Conservation (phyloP, 352 stramenopile species). For the Peronospora destructor region DNA sequence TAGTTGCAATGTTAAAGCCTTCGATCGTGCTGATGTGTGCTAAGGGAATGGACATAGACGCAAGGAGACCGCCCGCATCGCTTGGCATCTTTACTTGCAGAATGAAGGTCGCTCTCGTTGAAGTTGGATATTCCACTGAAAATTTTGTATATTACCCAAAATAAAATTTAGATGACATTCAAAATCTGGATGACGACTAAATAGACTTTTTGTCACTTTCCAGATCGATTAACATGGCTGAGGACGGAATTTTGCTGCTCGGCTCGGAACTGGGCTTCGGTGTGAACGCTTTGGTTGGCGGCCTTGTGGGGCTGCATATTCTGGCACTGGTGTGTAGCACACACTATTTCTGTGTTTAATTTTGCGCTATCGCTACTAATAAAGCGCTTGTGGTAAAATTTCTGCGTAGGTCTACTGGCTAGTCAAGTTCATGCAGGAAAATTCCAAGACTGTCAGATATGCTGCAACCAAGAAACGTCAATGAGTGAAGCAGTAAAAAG, state of each 20-base stretch:
- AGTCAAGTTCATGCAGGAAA: slow-evolving; percentile 52
- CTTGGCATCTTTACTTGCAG: slow-evolving; percentile 2
- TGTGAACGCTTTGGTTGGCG: slow-evolving; percentile 60
- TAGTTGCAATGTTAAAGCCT: not conserved
- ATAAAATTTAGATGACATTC: not conserved
- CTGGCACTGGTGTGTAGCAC: slow-evolving; percentile 46
- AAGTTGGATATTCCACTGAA: slow-evolving; percentile 11
- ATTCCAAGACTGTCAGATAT: slow-evolving; percentile 33
- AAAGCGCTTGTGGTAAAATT: not conserved
- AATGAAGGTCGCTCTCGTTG: slow-evolving; percentile 24
- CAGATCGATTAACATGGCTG: slow-evolving; percentile 6
- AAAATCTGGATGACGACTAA: slow-evolving; percentile 5
- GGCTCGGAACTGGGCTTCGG: slow-evolving; percentile 40
- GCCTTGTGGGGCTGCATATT: slow-evolving; percentile 65
- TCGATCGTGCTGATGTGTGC: not conserved
- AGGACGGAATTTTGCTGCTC: slow-evolving; percentile 27
- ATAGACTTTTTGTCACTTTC: not conserved
- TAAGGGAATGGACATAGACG: not conserved
- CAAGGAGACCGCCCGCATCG: not conserved
- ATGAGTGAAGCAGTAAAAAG: slow-evolving; percentile 18
- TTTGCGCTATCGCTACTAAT: slow-evolving; percentile 1
- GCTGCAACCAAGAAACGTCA: slow-evolving; percentile 54
- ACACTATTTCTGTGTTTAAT: not conserved
- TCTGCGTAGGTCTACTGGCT: slow-evolving; percentile 51
- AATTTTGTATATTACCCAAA: slow-evolving; percentile 3